Evolutionary conservation across 2,329 filamentous ascomycete genomes (phyloP), one percentile per base, ranked within the genome.

Genomic region (Alternaria tenuissima): DNA sequence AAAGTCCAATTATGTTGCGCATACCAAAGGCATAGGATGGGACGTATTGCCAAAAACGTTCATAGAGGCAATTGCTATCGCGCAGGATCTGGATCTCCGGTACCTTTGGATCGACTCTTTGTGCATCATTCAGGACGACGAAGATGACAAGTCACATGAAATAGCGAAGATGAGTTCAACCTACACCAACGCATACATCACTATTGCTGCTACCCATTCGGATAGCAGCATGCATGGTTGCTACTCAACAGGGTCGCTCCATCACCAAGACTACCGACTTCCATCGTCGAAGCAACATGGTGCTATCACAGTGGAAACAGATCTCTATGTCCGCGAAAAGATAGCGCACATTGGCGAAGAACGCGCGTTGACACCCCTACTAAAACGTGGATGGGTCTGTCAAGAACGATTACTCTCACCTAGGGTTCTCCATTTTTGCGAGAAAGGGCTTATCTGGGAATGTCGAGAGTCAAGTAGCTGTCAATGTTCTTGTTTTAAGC

Each of bases 61-160:
- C 7, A 9, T n/a, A 4, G 16, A 38, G 0, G 34, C 34, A 1
- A 38, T 9, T 1, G 0, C 1, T 1, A n/a, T 38, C 34, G 14
- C 7, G 16, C 34, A 8, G 1, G 34, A 38, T 7, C 16, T 38
- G 3, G 34, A 7, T 7, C 16, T 38, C 5, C 34, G 14, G 3
- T 38, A 38, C 3, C n/a, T n/a, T 7, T 38, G 14, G 34, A 38
- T 38, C 16, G 34, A 38, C 34, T 38, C 34, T n/a, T 38, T 38
- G 34, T 38, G 34, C 16, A 38, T 38, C 34, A 18, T 38, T 1
- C 34, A 38, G 3, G 34, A 38, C 14, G 34, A 38, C 7, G 34
- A n/a, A 7, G 34, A 38, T 38, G 34, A 38, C 16, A n/a, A n/a
- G 34, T 38, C 0, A 0, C 34, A 7, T 7, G 34, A 38, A 0